A percentile compares a stretch with the other conserved stretches of the same genome.
Conservation (phyloP, 495 filamentous ascomycete species). For the Cairneyella variabilis region DNA sequence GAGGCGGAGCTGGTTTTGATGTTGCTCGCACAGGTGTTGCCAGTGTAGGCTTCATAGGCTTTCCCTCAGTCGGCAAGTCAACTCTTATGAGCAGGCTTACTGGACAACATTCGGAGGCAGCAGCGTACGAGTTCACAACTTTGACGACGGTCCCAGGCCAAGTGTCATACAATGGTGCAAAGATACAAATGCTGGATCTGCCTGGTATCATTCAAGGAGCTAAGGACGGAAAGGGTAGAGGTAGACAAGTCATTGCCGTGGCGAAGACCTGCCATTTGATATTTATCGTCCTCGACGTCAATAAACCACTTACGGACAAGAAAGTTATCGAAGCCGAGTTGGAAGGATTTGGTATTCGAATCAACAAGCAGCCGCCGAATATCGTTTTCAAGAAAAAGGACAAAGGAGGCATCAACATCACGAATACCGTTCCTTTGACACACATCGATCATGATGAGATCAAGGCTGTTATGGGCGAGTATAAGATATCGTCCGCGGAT, state of each 20-base stretch:
- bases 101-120: conserved; percentile 94
- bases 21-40: conserved; percentile 97
- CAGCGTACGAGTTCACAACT: conserved; percentile 98
- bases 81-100: conserved; percentile 94
- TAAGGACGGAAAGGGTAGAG: conserved; percentile 97
- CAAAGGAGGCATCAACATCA: conserved; percentile 93
- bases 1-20: conserved; percentile 89
- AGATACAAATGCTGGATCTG: conserved; percentile 97
- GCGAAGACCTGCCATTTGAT: conserved; percentile 98
- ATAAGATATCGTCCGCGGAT: conserved; percentile 94
- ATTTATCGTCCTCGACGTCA: conserved; percentile 97
- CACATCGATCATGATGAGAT: conserved; percentile 96
- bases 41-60: conserved; percentile 81
- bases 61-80: conserved; percentile 97
- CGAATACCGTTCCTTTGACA: conserved; percentile 83
- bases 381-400: conserved; percentile 99
- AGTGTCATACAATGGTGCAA: conserved; percentile 94
- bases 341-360: conserved; percentile 95
- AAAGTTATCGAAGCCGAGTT: conserved; percentile 94
- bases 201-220: conserved; percentile 98
- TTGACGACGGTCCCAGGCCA: conserved; percentile 96
- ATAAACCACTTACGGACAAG: conserved; percentile 97
- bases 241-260: conserved; percentile 97
- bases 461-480: conserved; percentile 95
- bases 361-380: conserved; percentile 96